Evolutionary conservation across 176 grass and related monocot genomes (phyloP).

Genomic region (Raddia distichophylla): DNA sequence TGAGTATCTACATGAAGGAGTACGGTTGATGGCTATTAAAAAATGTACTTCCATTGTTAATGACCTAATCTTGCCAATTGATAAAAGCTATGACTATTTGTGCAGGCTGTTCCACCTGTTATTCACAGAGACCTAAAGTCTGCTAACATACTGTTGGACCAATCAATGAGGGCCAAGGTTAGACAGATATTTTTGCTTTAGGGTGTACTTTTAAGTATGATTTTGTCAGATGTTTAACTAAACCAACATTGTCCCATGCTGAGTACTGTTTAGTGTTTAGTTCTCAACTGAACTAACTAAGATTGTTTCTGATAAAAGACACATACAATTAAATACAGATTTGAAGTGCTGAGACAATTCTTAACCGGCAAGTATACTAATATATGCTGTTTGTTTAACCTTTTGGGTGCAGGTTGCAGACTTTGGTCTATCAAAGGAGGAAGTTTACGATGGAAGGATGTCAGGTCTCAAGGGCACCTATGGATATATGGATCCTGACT

Average conservation of each 20-base stretch:
- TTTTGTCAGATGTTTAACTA: constrained; percentile 19
- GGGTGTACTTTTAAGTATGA: constrained; percentile 38
- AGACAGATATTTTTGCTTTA: constrained; percentile 22
- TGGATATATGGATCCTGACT: constrained; percentile 99
- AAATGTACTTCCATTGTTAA: constrained; percentile 30
- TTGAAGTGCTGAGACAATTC: background rate
- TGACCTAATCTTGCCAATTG: constrained; percentile 33
- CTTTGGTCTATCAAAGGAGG: constrained; percentile 97
- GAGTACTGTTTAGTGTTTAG: background rate
- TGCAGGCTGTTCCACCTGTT: constrained; percentile 87
- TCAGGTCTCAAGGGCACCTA: constrained; percentile 95
- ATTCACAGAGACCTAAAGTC: constrained; percentile 97
- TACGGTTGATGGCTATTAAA: constrained; percentile 43
- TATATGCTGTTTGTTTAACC: constrained; percentile 14
- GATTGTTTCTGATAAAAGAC: constrained; percentile 10
- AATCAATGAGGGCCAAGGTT: constrained; percentile 92
- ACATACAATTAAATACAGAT: constrained; percentile 11
- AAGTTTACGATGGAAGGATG: constrained; percentile 80
- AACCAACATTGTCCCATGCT: constrained; percentile 5
- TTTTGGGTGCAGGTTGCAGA: constrained; percentile 70
- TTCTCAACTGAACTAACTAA: constrained; percentile 8
- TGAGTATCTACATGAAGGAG: constrained; percentile 99
- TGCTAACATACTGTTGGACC: constrained; percentile 94
- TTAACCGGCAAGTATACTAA: constrained; percentile 22
- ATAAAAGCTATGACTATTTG: constrained; percentile 41